Evolutionary conservation across 2,329 filamentous ascomycete genomes (phyloP).

Genomic region (Aspergillus cejpii): DNA sequence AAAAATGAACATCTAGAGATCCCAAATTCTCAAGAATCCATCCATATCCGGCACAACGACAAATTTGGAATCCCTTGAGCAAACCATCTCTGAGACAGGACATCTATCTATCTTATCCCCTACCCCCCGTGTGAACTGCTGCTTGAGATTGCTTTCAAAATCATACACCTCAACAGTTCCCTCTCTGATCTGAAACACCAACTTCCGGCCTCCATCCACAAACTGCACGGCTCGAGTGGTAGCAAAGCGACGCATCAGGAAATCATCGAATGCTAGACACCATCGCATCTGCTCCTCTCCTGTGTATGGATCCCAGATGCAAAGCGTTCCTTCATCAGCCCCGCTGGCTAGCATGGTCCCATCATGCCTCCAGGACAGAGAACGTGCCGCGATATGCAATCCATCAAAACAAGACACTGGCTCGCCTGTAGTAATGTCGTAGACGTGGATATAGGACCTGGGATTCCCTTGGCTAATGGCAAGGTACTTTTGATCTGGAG

Average conservation of each 20-base stretch:
- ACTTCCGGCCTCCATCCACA: background rate
- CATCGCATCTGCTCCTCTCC: constrained; percentile 6
- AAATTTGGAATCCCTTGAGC: constrained; percentile 2
- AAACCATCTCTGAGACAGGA: constrained; percentile 3
- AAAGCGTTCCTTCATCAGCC: background rate
- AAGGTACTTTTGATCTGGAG: constrained; percentile 7
- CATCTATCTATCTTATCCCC: constrained; percentile 6
- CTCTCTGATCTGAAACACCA: constrained; percentile 1
- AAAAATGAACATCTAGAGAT: too few relatives aligned
- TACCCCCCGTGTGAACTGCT: constrained; percentile 5
- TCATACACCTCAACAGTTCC: constrained; percentile 10
- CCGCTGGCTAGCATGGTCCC: constrained; percentile 5
- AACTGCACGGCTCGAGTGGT: background rate
- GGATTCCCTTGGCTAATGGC: constrained; percentile 7
- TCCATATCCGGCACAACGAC: constrained; percentile 7
- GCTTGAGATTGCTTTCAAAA: constrained; percentile 7
- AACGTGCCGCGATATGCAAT: background rate
- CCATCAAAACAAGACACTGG: background rate
- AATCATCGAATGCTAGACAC: constrained; percentile 3
- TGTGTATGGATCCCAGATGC: constrained; percentile 9
- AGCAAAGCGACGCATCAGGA: constrained; percentile 1
- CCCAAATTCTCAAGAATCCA: constrained; percentile 6
- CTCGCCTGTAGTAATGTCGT: constrained; percentile 1
- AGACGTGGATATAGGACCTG: constrained; percentile 6
- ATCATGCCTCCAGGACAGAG: constrained; percentile 8